phyloP scores from a whole-genome alignment of 768 basidiomycete genomes.

The Roridomyces roridus region DNA sequence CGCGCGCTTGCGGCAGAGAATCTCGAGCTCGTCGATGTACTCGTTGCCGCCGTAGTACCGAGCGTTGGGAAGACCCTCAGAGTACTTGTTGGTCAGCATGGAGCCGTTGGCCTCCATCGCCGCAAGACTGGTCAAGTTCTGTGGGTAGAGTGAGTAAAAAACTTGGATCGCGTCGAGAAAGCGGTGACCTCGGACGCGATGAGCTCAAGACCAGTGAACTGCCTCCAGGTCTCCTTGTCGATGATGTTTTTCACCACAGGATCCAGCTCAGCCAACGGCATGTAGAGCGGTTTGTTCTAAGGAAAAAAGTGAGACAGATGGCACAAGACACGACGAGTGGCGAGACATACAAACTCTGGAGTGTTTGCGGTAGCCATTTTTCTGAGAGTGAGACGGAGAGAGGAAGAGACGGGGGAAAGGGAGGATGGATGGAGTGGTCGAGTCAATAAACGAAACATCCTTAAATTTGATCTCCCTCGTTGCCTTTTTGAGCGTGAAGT shows the following conservation, averaged over 20 bases:
- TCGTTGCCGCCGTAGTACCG: conserved; percentile 99
- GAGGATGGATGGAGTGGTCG: conserved; percentile 34
- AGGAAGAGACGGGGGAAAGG: conserved; percentile 33
- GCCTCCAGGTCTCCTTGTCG: conserved; percentile 99
- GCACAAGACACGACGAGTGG: background rate
- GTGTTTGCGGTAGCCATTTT: conserved; percentile 68
- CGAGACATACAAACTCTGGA: conserved; percentile 62
- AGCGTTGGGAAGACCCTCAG: conserved; percentile 97
- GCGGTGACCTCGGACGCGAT: conserved; percentile 92
- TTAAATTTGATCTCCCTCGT: conserved; percentile 1
- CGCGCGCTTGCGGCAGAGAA: conserved; percentile 93
- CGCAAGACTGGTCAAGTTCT: conserved; percentile 97
- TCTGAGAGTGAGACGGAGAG: conserved; percentile 39
- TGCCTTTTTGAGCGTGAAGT: no score
- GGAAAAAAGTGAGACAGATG: background rate
- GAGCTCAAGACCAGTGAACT: conserved; percentile 96
- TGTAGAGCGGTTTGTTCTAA: conserved; percentile 93
- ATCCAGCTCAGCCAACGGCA: conserved; percentile 87
- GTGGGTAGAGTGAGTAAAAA: conserved; percentile 7
- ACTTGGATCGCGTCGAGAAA: background rate
- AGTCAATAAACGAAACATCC: conserved; percentile 36
- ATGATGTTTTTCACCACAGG: conserved; percentile 97
- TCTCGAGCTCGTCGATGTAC: conserved; percentile 95
- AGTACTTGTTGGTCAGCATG: conserved; percentile 99
- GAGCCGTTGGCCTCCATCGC: conserved; percentile 99